phyloP scores from a whole-genome alignment of 177 flowering plant genomes.

The Telopea speciosissima region DNA sequence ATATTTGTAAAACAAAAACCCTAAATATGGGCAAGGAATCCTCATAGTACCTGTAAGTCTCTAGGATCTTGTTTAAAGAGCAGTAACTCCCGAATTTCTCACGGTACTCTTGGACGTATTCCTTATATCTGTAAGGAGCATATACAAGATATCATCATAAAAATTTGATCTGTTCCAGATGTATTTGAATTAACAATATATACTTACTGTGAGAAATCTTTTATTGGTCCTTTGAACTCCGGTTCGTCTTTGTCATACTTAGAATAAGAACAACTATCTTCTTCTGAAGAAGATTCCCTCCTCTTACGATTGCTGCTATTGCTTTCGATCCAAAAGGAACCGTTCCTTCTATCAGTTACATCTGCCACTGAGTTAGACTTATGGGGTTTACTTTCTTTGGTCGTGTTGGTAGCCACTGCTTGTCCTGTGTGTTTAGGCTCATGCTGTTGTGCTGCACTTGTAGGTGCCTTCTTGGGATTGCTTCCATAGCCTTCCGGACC shows the following conservation, averaged over 20 bases:
- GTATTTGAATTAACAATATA: background rate
- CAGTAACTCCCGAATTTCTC: constrained; percentile 70
- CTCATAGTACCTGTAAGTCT: constrained; percentile 55
- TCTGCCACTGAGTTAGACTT: constrained; percentile 30
- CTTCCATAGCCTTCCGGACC: constrained; percentile 37
- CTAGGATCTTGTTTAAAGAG: constrained; percentile 58
- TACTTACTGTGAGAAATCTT: constrained; percentile 73
- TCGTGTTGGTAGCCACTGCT: constrained; percentile 22
- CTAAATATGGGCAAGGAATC: background rate
- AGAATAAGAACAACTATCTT: constrained; percentile 50
- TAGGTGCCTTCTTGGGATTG: constrained; percentile 31
- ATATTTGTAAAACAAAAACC: background rate
- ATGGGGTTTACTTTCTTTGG: constrained; percentile 40
- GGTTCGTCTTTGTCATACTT: constrained; percentile 90
- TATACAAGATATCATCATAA: background rate
- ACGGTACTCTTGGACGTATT: constrained; percentile 73
- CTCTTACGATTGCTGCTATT: constrained; percentile 33
- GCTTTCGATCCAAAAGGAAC: constrained; percentile 25
- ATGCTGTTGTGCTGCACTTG: constrained; percentile 24
- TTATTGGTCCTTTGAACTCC: constrained; percentile 79
- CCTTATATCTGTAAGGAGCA: constrained; percentile 64
- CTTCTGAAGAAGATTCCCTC: constrained; percentile 67
- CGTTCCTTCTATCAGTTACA: constrained; percentile 33
- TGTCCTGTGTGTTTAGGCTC: constrained; percentile 27
- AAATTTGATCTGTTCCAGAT: background rate